These are phyloP conservation scores for Akanthomyces muscarius DNA, from an alignment of 2,329 filamentous ascomycete genomes.

Conservation along the genomic window DNA sequence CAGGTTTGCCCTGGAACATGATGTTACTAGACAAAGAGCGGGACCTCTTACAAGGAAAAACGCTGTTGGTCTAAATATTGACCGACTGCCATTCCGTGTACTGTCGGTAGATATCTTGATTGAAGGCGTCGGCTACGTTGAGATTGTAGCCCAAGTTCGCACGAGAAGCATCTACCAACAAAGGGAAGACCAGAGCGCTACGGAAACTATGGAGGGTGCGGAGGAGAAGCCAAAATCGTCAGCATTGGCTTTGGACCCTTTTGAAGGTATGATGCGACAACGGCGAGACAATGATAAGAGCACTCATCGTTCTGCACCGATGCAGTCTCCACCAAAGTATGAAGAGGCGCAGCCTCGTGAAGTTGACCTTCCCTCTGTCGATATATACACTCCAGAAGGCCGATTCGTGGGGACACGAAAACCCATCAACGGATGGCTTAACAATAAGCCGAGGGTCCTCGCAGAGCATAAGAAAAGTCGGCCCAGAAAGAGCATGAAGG, in stretches of 20 bases:
- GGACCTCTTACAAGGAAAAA: constrained; percentile 65
- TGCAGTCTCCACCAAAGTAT: not conserved
- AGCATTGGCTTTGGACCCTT: constrained; percentile 20
- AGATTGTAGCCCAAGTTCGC: constrained; percentile 78
- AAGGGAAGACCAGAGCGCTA: constrained; percentile 18
- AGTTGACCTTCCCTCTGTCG: constrained; percentile 44
- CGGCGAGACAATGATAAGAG: constrained; percentile 22
- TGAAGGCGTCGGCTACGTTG: constrained; percentile 91
- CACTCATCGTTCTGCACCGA: not conserved
- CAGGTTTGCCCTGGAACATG: constrained; percentile 68
- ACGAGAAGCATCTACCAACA: constrained; percentile 43
- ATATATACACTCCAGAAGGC: constrained; percentile 84
- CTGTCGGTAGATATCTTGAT: constrained; percentile 80
- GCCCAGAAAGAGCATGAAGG: constrained; percentile 68
- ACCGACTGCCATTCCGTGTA: constrained; percentile 73
- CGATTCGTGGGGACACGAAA: constrained; percentile 64
- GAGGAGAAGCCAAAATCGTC: constrained; percentile 15
- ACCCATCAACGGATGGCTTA: constrained; percentile 69
- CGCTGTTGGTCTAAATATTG: constrained; percentile 59
- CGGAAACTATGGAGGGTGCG: constrained; percentile 8
- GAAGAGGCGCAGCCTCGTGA: constrained; percentile 17
- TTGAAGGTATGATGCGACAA: constrained; percentile 26
- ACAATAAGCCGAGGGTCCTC: constrained; percentile 53
- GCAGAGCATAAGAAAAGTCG: constrained; percentile 48
- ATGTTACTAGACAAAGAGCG: constrained; percentile 76